Conservation (phyloP, 1,284 basidiomycete genomes). For the Leccinum pachyderme region DNA sequence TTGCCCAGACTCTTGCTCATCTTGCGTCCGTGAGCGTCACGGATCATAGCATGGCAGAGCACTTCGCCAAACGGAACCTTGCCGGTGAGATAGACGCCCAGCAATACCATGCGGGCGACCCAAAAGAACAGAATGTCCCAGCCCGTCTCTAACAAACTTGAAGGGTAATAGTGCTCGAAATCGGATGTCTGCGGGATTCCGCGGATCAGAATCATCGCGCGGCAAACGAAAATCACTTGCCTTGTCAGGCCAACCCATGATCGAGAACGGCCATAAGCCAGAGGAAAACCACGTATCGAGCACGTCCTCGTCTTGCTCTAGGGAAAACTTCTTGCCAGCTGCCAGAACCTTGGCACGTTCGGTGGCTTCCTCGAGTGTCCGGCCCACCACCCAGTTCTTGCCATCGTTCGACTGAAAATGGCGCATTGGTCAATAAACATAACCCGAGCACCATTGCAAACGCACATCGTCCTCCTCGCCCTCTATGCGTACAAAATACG, state of each 20-base stretch:
- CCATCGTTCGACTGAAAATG: conserved; percentile 58
- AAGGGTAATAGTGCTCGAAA: conserved; percentile 82
- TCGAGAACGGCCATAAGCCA: conserved; percentile 97
- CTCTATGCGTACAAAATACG: conserved; percentile 89
- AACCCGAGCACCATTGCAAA: conserved; percentile 12
- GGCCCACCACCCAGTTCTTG: conserved; percentile 90
- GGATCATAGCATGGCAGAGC: conserved; percentile 99
- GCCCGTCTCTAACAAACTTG: conserved; percentile 91
- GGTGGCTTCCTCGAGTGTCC: conserved; percentile 78
- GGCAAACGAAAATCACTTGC: conserved; percentile 38
- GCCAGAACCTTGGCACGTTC: conserved; percentile 77
- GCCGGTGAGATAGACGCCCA: conserved; percentile 88
- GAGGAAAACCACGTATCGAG: conserved; percentile 99
- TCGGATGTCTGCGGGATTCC: conserved; percentile 58
- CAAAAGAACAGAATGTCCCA: conserved; percentile 99
- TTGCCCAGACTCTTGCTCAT: conserved; percentile 99
- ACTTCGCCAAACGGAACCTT: conserved; percentile 96
- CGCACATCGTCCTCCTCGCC: conserved; percentile 75
- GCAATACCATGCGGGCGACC: conserved; percentile 98
- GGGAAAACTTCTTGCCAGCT: conserved; percentile 65
- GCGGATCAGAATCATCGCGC: conserved; percentile 3
- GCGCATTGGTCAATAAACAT: not conserved
- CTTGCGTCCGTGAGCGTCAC: conserved; percentile 97
- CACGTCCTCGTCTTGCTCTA: conserved; percentile 97
- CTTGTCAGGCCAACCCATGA: conserved; percentile 95